Base-by-base conservation (phyloP, 371 early-diverging fungal genomes). In the Basidiobolus meristosporus region DNA sequence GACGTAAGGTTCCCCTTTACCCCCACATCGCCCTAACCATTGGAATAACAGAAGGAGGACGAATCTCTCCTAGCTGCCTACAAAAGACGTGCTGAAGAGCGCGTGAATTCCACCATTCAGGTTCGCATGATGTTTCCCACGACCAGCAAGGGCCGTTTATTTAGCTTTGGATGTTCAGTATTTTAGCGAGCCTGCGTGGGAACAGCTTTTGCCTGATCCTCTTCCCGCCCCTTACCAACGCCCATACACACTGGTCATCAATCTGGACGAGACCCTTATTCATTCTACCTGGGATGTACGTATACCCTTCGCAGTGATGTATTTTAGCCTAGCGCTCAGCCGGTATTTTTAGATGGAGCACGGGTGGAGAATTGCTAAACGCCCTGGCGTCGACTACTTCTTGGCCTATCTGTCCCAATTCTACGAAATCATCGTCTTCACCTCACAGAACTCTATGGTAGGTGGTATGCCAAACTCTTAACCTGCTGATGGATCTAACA, bases 331-430 rank as follows among this genome's bases (percentile, higher is more conserved):
- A 17, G 11, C 31, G 28, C 18, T 1, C 16, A 1, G 36, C 17
- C 16, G 5, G 4, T 39, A 39, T 39, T 16, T 31, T 21, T 56
- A 78, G 77, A 70, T 70, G 54, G 72, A 82, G 33, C 64, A 77
- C 40, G 92, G 98, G 5, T 98, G 95, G 95, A 74, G 90, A 39
- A 78, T 79, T 39, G 90, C 90, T 20, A 87, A 88, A 54, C 73
- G 98, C 34, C 97, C 98, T 12, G 90, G 89, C 36, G 79, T 85
- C 31, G 93, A 98, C 42, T 81, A 88, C 49, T 91, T 98, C 58
- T 51, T 98, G 20, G 69, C 82, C 30, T 84, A 90, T 59, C 57
- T 95, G 55, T 67, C 77, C 38, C 77, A 81, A 50, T 78, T 83
- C 60, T 96, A 70, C 56, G 98, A 98, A 62, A 72, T 95, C 42